phyloP scores from a whole-genome alignment of 2,329 filamentous ascomycete species.

The Penicillium oxalicum region DNA sequence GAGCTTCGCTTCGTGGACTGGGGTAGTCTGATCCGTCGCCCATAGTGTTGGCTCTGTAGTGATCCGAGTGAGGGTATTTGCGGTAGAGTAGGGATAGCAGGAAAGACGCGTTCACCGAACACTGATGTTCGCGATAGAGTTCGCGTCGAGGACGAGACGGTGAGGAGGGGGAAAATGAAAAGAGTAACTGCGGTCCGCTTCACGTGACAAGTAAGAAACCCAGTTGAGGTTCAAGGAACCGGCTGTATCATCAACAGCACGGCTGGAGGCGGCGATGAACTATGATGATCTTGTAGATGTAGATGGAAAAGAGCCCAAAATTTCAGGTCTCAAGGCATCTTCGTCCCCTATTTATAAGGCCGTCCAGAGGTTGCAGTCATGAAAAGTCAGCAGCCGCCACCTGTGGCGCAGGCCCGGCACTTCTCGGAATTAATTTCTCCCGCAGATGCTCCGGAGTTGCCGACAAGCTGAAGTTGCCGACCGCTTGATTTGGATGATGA shows the following conservation, averaged over 20 bases:
- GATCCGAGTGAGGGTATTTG: constrained; percentile 22
- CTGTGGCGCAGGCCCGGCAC: constrained; percentile 12
- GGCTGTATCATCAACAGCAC: not conserved
- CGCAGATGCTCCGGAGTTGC: constrained; percentile 5
- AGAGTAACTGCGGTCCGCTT: not conserved
- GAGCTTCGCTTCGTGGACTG: constrained; percentile 40
- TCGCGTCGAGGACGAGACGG: not conserved
- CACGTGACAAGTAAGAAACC: not conserved
- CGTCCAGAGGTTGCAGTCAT: not conserved
- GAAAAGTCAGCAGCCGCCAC: constrained; percentile 9
- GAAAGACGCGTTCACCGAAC: constrained; percentile 18
- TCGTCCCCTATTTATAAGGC: constrained; percentile 3
- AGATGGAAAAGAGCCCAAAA: constrained; percentile 1
- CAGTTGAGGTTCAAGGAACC: not conserved
- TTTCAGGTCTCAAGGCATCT: constrained; percentile 5
- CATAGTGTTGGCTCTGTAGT: constrained; percentile 32
- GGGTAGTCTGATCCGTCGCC: constrained; percentile 40
- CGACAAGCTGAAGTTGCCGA: constrained; percentile 2
- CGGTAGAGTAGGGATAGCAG: constrained; percentile 16
- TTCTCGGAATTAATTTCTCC: constrained; percentile 3
- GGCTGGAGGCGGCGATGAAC: not conserved
- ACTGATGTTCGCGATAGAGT: constrained; percentile 6
- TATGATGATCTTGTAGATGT: not conserved
- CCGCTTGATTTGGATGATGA: not conserved
- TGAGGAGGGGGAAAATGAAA: not conserved